phyloP scores from a whole-genome alignment of 202 grass and related monocot genomes.

The Bolboschoenoplectus hybrid region DNA sequence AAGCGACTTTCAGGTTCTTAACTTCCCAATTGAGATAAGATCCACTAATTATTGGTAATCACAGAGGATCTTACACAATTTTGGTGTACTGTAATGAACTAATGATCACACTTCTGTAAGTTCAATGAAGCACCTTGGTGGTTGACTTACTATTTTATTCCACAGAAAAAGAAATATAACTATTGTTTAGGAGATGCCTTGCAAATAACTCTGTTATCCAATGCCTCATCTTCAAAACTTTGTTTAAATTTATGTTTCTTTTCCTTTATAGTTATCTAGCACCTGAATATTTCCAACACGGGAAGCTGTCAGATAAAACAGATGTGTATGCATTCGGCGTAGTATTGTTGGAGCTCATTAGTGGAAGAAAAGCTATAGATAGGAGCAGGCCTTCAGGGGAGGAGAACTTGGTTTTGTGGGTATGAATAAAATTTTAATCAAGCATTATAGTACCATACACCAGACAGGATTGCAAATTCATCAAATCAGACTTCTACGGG shows the following conservation, averaged over 20 bases:
- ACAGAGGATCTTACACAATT: not conserved
- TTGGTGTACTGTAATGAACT: not conserved
- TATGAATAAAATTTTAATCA: slow-evolving; percentile 34
- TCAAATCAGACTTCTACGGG: not conserved
- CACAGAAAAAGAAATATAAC: not conserved
- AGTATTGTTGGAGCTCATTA: slow-evolving; percentile 59
- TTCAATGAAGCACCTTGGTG: not conserved
- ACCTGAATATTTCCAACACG: slow-evolving; percentile 61
- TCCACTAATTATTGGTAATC: not conserved
- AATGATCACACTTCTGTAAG: not conserved
- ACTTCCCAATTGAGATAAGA: not conserved
- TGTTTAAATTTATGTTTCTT: slow-evolving; percentile 10
- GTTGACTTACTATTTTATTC: not conserved
- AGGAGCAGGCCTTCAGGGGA: slow-evolving; percentile 46
- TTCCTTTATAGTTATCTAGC: slow-evolving; percentile 50
- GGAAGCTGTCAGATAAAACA: slow-evolving; percentile 58
- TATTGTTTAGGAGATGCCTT: not conserved
- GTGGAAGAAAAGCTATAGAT: slow-evolving; percentile 55
- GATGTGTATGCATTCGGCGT: slow-evolving; percentile 60
- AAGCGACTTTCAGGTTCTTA: not conserved
- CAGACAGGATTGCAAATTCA: not conserved
- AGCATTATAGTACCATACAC: not conserved
- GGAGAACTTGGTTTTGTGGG: slow-evolving; percentile 58
- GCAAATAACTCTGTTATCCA: not conserved
- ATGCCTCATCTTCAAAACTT: not conserved